Percentiles rank a stretch among this genome's conserved stretches.
phyloP scores from a whole-genome alignment of 2,329 filamentous ascomycete species.

The Phoma herbarum region DNA sequence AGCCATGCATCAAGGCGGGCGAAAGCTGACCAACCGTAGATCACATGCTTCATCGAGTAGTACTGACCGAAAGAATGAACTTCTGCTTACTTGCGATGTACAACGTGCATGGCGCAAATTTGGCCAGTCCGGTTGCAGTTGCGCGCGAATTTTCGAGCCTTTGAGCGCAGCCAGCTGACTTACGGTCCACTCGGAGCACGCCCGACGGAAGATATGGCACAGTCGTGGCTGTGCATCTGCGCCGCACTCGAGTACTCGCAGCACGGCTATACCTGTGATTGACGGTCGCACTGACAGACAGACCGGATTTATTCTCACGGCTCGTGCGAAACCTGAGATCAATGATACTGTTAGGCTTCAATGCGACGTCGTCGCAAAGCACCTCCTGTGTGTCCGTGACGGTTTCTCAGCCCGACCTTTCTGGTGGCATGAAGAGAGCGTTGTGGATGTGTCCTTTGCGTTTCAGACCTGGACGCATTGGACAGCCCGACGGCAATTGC shows the following conservation, averaged over 20 bases:
- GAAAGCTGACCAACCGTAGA: constrained; percentile 2
- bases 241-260: not conserved
- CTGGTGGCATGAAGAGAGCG: no score
- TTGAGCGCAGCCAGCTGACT: not conserved
- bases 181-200: not conserved
- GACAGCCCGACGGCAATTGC: no score
- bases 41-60: not conserved
- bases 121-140: not conserved
- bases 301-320: no score
- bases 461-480: no score
- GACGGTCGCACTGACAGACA: not conserved
- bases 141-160: not conserved
- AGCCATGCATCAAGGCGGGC: constrained; percentile 3
- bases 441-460: no score
- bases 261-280: no score
- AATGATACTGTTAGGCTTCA: not conserved
- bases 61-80: not conserved
- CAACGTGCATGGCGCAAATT: not conserved
- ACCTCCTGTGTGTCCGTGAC: no score
- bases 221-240: constrained; percentile 3
- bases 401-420: not conserved
- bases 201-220: no score
- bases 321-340: not conserved
- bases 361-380: not conserved
- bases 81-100: not conserved